Percentiles rank a stretch among this genome's conserved stretches.
These are phyloP conservation scores for Colletotrichum acutatum DNA, from an alignment of 2,329 filamentous ascomycete species.

Conservation along the genomic window DNA sequence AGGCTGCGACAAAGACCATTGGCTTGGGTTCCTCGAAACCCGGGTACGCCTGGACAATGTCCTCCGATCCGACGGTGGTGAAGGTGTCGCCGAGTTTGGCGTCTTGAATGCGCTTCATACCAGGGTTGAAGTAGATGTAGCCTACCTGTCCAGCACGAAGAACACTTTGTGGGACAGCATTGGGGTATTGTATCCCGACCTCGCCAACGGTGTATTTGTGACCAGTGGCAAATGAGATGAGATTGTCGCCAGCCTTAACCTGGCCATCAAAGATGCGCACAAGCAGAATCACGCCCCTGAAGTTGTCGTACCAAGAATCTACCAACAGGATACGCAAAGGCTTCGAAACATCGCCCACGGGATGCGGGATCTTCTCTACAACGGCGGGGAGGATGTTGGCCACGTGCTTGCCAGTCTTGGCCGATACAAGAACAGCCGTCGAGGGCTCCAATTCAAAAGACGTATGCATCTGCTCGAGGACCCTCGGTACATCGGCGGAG, in stretches of 20 bases:
- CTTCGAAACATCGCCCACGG: constrained; percentile 76
- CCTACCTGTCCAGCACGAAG: constrained; percentile 94
- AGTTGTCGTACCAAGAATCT: constrained; percentile 98
- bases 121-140: constrained; percentile 97
- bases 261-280: constrained; percentile 92
- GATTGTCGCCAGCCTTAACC: constrained; percentile 82
- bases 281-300: constrained; percentile 91
- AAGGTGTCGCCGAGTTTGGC: constrained; percentile 97
- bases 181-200: constrained; percentile 95
- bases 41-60: constrained; percentile 80
- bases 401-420: constrained; percentile 94
- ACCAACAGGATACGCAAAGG: constrained; percentile 88
- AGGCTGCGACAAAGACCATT: constrained; percentile 99
- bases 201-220: constrained; percentile 94
- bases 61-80: constrained; percentile 82
- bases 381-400: constrained; percentile 84
- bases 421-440: constrained; percentile 79
- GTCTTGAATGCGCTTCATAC: constrained; percentile 97
- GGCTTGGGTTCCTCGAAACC: constrained; percentile 98
- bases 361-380: constrained; percentile 85
- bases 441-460: constrained; percentile 89
- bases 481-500: constrained; percentile 86
- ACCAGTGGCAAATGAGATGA: constrained; percentile 90
- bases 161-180: constrained; percentile 82
- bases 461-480: constrained; percentile 85